These are phyloP conservation scores for Chenopodium album DNA, from an alignment of 148 eudicot genomes.

Conservation along the genomic window DNA sequence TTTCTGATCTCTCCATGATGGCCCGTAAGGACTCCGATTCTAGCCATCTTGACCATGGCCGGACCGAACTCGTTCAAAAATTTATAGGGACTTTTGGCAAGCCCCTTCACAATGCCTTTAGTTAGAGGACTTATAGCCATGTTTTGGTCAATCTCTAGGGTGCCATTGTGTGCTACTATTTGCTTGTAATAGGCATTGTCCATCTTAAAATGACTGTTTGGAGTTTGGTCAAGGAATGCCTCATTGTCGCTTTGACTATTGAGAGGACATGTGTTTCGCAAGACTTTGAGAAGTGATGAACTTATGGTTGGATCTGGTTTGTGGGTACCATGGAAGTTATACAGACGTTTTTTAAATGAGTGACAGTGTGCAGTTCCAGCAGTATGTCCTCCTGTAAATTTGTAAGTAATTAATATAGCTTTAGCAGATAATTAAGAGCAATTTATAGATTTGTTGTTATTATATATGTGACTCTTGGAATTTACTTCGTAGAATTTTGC, in stretches of 20 bases:
- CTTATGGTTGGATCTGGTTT: not conserved
- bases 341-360: not conserved
- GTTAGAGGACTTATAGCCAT: not conserved
- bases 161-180: conserved; percentile 16
- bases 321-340: not conserved
- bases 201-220: conserved; percentile 24
- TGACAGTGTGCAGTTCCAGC: not conserved
- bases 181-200: conserved; percentile 43
- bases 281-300: not conserved
- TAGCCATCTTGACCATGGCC: not conserved
- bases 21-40: not conserved
- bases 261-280: not conserved
- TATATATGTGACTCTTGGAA: too few species aligned
- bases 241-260: not conserved
- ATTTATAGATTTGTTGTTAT: too few species aligned
- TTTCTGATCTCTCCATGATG: not conserved
- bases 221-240: not conserved
- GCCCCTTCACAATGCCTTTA: not conserved
- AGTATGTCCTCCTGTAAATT: not conserved
- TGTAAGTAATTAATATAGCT: too few species aligned
- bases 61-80: not conserved
- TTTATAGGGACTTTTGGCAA: not conserved
- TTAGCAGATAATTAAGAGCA: too few species aligned
- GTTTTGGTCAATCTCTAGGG: conserved; percentile 48
- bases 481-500: too few species aligned